These are phyloP conservation scores for Acanthamoeba royreba DNA, from an alignment of 208 protist species.

Conservation along the genomic window DNA sequence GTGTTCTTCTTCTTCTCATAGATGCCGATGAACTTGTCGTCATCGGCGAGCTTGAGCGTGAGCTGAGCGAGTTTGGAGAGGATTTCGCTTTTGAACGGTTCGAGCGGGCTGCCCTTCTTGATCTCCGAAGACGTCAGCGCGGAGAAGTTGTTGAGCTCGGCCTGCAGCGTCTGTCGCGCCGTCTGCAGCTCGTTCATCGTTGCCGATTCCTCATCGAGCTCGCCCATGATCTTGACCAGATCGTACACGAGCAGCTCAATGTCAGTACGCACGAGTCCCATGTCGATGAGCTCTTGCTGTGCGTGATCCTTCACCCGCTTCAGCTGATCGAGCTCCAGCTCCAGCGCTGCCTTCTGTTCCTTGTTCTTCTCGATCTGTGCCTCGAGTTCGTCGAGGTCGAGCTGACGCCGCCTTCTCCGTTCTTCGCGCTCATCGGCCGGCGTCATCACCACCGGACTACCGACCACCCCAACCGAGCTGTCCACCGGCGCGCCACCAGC, in stretches of 20 bases:
- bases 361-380: constrained; percentile 34
- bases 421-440: constrained; percentile 9
- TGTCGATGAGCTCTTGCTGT: constrained; percentile 40
- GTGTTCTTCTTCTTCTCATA: constrained; percentile 54
- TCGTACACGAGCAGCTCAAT: constrained; percentile 28
- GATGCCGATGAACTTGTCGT: constrained; percentile 50
- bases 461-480: background rate
- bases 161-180: constrained; percentile 32
- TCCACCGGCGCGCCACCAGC: background rate
- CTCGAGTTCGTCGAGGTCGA: constrained; percentile 30
- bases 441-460: background rate
- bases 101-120: constrained; percentile 49
- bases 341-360: background rate
- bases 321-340: constrained; percentile 39
- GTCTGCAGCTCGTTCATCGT: constrained; percentile 43
- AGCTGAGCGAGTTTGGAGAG: constrained; percentile 41
- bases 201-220: constrained; percentile 40
- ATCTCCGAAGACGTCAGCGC: constrained; percentile 25
- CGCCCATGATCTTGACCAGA: constrained; percentile 43
- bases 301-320: constrained; percentile 49
- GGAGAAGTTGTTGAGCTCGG: constrained; percentile 35
- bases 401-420: background rate
- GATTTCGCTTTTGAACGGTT: constrained; percentile 48
- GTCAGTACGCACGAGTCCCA: constrained; percentile 37
- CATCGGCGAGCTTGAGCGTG: constrained; percentile 42